Evolutionary conservation across 495 filamentous ascomycete species (phyloP).

Genomic region (Penicillium arizonense): DNA sequence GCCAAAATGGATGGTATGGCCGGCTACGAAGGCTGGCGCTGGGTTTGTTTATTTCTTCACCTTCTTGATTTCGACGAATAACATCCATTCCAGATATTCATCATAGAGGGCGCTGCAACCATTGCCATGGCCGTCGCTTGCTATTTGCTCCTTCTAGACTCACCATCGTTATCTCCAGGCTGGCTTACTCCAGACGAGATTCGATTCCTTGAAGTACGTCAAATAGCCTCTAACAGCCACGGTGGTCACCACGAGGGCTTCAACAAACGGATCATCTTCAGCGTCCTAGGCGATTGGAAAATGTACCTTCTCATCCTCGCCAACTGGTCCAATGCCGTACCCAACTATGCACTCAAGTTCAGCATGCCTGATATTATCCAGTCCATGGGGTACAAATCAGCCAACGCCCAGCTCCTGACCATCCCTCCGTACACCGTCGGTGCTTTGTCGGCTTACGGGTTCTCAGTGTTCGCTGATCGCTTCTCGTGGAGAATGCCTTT

Average conservation of each 20-base stretch:
- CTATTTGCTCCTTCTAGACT: conserved; percentile 18
- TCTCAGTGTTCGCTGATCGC: conserved; percentile 19
- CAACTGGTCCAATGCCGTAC: conserved; percentile 49
- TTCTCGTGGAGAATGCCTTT: conserved; percentile 30
- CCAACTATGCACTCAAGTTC: conserved; percentile 49
- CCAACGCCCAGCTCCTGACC: conserved; percentile 34
- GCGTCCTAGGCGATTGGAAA: conserved; percentile 18
- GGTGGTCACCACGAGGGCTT: conserved; percentile 3
- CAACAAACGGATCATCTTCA: conserved; percentile 2
- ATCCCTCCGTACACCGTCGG: conserved; percentile 28
- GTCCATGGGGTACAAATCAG: conserved; percentile 44
- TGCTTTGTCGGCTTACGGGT: conserved; percentile 13
- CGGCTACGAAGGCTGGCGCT: conserved; percentile 64
- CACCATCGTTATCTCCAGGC: conserved; percentile 12
- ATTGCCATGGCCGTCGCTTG: conserved; percentile 30
- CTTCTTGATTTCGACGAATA: background rate
- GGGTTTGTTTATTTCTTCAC: conserved; percentile 16
- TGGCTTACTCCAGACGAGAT: conserved; percentile 20
- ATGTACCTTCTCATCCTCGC: conserved; percentile 15
- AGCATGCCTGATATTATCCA: conserved; percentile 50
- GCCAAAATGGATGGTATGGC: conserved; percentile 61
- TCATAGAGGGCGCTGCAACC: conserved; percentile 57
- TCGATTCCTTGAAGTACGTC: conserved; percentile 15
- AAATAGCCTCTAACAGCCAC: conserved; percentile 4
- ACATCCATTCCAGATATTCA: conserved; percentile 52